Evolutionary conservation across 2,329 filamentous ascomycete species (phyloP), one percentile per base, ranked within the genome.

Genomic region (Colletotrichum camelliae): DNA sequence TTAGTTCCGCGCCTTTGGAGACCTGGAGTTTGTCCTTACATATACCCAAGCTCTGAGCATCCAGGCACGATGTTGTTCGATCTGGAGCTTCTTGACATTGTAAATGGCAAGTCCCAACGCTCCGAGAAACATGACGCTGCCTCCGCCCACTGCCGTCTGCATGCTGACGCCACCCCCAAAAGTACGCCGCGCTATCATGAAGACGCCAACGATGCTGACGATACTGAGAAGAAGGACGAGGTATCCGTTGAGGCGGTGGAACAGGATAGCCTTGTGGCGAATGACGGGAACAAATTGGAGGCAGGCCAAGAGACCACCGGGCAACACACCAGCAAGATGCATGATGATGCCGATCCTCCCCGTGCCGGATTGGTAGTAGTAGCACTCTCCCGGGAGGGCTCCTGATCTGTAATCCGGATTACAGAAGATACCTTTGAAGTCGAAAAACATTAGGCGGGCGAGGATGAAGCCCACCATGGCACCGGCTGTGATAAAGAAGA

Each of bases 41-140:
- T 88, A 88, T 52, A 88, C 83, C 88, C 88, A 89, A 9, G 88
- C 85, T 27, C 91, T 81, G 35, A 93, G 79, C 91, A 93, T 93
- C 91, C 91, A 93, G 4, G 90, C 89, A 2, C 91, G 86, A 76
- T 93, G 91, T 79, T 93, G 88, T 37, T 93, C 90, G 65, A 94
- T 90, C 79, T 93, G 91, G 3, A 93, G 81, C 3, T 85, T 83
- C 80, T 90, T 92, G 81, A 93, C 88, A 77, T 92, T 92, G 80
- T 88, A 84, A 37, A 87, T 88, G 1, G 90, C 89, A 58, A 92
- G 75, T 1, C 80, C 76, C 29, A 90, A 80, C 12, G 86, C 84
- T 2, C 81, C 77, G 0, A 88, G 81, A 3, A 89, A 89, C 10
- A 87, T 79, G 35, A 90, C 84, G 2, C 82, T 86, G 0, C 91